Base-by-base conservation (phyloP, 2,329 filamentous ascomycete genomes). In the Ustilaginoidea virens region DNA sequence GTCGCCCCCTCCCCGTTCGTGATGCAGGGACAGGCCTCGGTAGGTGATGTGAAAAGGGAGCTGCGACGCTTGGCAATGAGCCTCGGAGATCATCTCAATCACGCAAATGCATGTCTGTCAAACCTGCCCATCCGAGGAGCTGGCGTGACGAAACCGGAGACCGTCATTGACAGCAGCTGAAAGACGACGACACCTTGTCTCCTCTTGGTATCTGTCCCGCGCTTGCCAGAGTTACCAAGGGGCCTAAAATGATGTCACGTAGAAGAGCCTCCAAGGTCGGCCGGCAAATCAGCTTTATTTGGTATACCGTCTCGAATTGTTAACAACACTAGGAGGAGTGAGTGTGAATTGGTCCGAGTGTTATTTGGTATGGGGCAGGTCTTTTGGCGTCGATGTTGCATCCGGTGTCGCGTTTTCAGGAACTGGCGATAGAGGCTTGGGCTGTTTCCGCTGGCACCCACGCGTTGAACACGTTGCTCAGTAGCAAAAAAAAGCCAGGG, bases 1-100 rank as follows among this genome's bases (percentile, higher is more conserved):
- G 49, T 50, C 2, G 59, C 61, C 7, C 68, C 67, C 2, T 58
- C 61, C 2, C 47, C 56, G 3, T 55, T 57, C 29, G 64, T 69
- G 23, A 62, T 73, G 55, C 66, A 71, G 41, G 65, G 65, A 3
- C 54, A 60, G 18, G 64, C 65, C 1, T 60, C 61, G 0, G 45
- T 54, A 4, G 58, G 61, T 15, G 66, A 69, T 27, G 61, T 67
- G 13, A 61, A 61, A 24, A 56, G 61, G 32, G 55, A 62, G 38
- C 52, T 72, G 36, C 56, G 65, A 7, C 55, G 59, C 12, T 50
- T 72, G 33, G 57, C 63, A 10, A 60, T 60, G 46, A 60, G 55
- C 31, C 47, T 66, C 3, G 50, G 56, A 5, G 61, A 65, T n/a
- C 62, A 66, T 31, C 46, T 66, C 4, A 54, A 50, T 8, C 39